These are phyloP conservation scores for Citrullus colocynthis DNA, from an alignment of 306 rosid species.

Conservation along the genomic window DNA sequence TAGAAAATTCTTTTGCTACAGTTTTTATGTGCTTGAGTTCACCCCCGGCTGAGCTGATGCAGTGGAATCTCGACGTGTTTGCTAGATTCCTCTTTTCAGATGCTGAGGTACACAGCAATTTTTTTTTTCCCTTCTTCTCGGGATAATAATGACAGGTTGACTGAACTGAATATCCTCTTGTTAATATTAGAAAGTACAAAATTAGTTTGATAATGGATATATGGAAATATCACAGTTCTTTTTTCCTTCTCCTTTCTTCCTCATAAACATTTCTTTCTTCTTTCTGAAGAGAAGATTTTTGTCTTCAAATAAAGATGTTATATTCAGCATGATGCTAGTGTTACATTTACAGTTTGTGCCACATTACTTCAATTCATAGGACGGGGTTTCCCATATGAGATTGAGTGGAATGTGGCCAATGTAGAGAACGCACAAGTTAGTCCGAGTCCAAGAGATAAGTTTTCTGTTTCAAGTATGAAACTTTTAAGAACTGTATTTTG, in stretches of 20 bases:
- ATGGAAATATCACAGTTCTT: not conserved
- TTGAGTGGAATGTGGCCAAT: not conserved
- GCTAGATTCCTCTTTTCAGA: not conserved
- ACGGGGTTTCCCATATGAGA: not conserved
- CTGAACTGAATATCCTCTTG: slow-evolving; percentile 12
- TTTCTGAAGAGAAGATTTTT: not conserved
- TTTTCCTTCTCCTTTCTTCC: not conserved
- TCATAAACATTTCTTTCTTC: not conserved
- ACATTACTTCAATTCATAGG: not conserved
- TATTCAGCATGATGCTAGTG: not conserved
- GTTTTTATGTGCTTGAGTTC: not conserved
- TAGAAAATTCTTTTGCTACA: not conserved
- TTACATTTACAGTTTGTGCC: not conserved
- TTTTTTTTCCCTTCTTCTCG: not conserved
- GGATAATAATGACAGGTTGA: not conserved
- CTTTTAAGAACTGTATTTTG: not conserved
- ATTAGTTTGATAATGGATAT: not conserved
- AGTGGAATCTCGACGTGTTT: not conserved
- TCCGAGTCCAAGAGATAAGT: not conserved
- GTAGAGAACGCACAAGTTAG: no score
- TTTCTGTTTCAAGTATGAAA: not conserved
- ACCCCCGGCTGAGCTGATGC: not conserved
- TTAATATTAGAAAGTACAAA: not conserved
- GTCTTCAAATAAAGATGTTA: not conserved
- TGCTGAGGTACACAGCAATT: not conserved